Evolutionary conservation across 1,284 basidiomycete species (phyloP).

Genomic region (Wallemia ichthyophaga): DNA sequence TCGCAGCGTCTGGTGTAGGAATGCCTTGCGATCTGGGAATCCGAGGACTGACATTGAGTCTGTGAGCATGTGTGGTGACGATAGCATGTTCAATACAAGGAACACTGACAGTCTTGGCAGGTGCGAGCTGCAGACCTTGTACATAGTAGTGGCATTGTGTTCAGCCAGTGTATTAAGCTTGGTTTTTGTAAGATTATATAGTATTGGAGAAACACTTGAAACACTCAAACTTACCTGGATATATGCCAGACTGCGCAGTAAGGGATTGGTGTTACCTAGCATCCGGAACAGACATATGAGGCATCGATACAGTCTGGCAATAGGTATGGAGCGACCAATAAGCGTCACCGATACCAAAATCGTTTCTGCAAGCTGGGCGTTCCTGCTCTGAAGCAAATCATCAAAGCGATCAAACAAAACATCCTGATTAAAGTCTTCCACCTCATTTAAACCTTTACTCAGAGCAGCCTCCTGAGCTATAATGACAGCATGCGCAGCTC

Average conservation of each 20-base stretch:
- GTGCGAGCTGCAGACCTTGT: constrained; percentile 36
- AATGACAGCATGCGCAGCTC: neutral
- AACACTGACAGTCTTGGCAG: constrained; percentile 35
- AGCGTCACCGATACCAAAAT: neutral
- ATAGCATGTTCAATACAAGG: constrained; percentile 28
- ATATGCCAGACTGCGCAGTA: constrained; percentile 35
- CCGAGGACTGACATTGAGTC: constrained; percentile 14
- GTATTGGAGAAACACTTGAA: constrained; percentile 2
- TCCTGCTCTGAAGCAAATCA: neutral
- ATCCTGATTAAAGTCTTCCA: neutral
- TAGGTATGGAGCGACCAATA: neutral
- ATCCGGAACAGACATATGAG: constrained; percentile 36
- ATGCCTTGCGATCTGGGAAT: constrained; percentile 21
- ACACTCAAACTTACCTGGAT: constrained; percentile 25
- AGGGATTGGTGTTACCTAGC: constrained; percentile 31
- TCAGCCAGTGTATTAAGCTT: constrained; percentile 20
- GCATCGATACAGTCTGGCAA: neutral
- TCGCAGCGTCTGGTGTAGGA: constrained; percentile 33
- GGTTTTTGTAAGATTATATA: neutral
- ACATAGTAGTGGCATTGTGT: constrained; percentile 31
- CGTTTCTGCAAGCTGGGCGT: neutral
- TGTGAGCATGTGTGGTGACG: constrained; percentile 21
- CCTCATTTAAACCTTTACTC: neutral
- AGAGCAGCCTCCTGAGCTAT: neutral
- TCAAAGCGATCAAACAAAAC: neutral